Evolutionary conservation across 2,329 filamentous ascomycete species (phyloP).

Genomic region (Trichophyton mentagrophytes): DNA sequence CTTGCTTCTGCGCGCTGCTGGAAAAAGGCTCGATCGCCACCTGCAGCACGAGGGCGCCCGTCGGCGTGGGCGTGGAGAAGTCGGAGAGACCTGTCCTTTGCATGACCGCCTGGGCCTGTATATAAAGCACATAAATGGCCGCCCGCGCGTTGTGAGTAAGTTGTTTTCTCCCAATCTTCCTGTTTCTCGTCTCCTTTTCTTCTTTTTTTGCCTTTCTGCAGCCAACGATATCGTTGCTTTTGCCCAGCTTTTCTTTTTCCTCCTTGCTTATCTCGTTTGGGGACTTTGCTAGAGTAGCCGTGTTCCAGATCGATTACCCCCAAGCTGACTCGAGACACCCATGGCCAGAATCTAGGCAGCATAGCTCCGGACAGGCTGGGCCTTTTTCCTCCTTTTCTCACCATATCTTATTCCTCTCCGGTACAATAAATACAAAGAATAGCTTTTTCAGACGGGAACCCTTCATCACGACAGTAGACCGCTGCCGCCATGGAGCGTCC

Average conservation of each 20-base stretch:
- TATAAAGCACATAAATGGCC: not conserved
- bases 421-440: not conserved
- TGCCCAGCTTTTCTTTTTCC: not conserved
- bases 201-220: not conserved
- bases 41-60: not conserved
- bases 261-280: too few species aligned
- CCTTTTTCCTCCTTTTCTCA: conserved; percentile 17
- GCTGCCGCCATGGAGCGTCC: not conserved
- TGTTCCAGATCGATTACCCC: conserved; percentile 4
- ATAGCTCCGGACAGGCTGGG: conserved; percentile 15
- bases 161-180: too few species aligned
- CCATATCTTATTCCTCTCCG: not conserved
- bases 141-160: not conserved
- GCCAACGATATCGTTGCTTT: not conserved
- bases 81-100: too few species aligned
- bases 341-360: conserved; percentile 27
- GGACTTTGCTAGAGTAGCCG: not conserved
- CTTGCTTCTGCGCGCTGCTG: not conserved
- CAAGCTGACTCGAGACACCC: conserved; percentile 23
- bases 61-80: not conserved
- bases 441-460: not conserved
- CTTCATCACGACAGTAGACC: not conserved
- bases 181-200: not conserved
- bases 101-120: too few species aligned
- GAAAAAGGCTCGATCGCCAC: not conserved